Conservation (phyloP, 768 basidiomycete genomes). For the Tricholoma hemisulphureum region DNA sequence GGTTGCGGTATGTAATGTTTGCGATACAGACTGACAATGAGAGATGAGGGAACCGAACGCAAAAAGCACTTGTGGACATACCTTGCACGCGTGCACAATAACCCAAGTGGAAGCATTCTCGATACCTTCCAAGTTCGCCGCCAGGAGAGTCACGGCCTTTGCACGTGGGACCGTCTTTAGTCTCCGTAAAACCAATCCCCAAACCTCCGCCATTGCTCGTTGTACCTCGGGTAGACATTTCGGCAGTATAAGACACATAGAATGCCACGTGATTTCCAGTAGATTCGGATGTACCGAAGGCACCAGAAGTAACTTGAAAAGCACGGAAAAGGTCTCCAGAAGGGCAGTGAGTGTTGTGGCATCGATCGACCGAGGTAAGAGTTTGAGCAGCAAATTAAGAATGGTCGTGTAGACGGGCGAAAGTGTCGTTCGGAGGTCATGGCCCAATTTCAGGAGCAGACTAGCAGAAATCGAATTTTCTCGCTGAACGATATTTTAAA, state of each 20-base stretch:
- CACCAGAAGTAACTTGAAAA: constrained; percentile 74
- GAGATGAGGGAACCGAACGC: constrained; percentile 2
- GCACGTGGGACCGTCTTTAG: constrained; percentile 61
- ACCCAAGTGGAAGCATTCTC: constrained; percentile 74
- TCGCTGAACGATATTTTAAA: not conserved
- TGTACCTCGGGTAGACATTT: constrained; percentile 71
- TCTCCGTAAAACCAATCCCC: constrained; percentile 75
- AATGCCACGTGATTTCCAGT: constrained; percentile 59
- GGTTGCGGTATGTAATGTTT: constrained; percentile 77
- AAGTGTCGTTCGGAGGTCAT: constrained; percentile 79
- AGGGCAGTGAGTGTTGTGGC: constrained; percentile 60
- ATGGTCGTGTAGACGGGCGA: constrained; percentile 59
- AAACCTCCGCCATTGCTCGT: constrained; percentile 80
- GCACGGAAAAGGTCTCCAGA: constrained; percentile 61
- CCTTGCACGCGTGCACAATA: constrained; percentile 78
- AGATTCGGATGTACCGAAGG: constrained; percentile 57
- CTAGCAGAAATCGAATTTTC: constrained; percentile 34
- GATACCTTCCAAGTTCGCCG: constrained; percentile 45
- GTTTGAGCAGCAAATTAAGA: constrained; percentile 51
- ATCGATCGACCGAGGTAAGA: constrained; percentile 59
- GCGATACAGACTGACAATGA: constrained; percentile 72
- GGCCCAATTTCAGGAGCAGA: constrained; percentile 72
- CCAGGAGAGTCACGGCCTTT: constrained; percentile 55
- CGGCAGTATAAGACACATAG: constrained; percentile 48
- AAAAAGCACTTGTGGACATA: constrained; percentile 23